A percentile compares a stretch with the other conserved stretches of the same genome.
phyloP scores from a whole-genome alignment of 257 asterid genomes.

The Thymus mandschuricus region DNA sequence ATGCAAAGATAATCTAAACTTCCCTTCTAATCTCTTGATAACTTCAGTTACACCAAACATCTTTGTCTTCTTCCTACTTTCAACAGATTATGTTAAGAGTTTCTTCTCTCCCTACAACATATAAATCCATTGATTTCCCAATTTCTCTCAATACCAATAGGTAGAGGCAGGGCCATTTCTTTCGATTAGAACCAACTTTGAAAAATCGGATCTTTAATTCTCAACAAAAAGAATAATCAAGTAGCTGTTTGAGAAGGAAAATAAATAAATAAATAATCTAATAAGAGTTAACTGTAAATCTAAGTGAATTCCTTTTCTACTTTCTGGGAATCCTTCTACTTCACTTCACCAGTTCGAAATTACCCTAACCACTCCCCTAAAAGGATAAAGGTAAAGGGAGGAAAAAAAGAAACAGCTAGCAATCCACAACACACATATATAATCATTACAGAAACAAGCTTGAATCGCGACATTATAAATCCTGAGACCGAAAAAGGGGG shows the following conservation, averaged over 20 bases:
- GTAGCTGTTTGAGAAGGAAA: no score
- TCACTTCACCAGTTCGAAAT: not conserved
- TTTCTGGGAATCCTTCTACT: slow-evolving; percentile 1
- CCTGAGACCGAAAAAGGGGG: not conserved
- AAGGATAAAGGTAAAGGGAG: not conserved
- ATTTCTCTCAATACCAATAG: not conserved
- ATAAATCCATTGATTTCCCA: not conserved
- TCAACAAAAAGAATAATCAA: no score
- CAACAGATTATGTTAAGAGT: not conserved
- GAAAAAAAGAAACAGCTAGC: not conserved
- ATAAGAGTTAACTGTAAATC: not conserved
- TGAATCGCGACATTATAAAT: not conserved
- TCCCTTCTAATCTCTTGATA: not conserved
- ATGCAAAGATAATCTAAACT: not conserved
- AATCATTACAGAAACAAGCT: not conserved
- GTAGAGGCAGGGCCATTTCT: not conserved
- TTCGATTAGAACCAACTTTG: not conserved
- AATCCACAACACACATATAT: not conserved
- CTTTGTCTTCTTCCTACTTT: not conserved
- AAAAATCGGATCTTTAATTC: no score
- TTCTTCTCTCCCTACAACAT: slow-evolving; percentile 3
- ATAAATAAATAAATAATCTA: not conserved
- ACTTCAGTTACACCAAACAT: not conserved
- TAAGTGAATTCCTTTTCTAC: not conserved
- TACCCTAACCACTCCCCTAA: not conserved